Percentiles rank a stretch among this genome's conserved stretches.
phyloP scores from a whole-genome alignment of 306 rosid genomes.

The Medicago arabica region DNA sequence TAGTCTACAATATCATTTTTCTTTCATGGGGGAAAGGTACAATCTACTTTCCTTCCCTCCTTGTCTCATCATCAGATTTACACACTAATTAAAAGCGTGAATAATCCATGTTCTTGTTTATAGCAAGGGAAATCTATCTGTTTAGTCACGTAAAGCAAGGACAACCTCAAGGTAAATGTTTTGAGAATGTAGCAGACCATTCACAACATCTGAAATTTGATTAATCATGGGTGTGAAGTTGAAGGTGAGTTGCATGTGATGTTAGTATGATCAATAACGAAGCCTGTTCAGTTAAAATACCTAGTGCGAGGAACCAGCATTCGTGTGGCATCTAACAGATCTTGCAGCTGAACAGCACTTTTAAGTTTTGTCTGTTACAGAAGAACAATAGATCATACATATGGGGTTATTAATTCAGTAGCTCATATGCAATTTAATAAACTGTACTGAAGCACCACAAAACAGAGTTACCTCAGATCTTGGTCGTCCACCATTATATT shows the following conservation, averaged over 20 bases:
- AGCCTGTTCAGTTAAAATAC: slow-evolving; percentile 51
- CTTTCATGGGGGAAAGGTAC: slow-evolving; percentile 3
- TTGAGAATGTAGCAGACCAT: slow-evolving; percentile 13
- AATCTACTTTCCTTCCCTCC: slow-evolving; percentile 10
- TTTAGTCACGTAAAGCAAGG: background rate
- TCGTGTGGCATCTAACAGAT: slow-evolving; percentile 94
- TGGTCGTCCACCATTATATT: slow-evolving; percentile 96
- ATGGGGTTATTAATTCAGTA: slow-evolving; percentile 27
- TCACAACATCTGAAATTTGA: slow-evolving; percentile 18
- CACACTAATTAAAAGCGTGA: slow-evolving; percentile 9
- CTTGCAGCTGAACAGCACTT: slow-evolving; percentile 98
- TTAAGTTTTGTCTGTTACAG: slow-evolving; percentile 85
- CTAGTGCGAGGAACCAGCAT: slow-evolving; percentile 90
- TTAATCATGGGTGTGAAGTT: slow-evolving; percentile 18
- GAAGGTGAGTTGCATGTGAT: slow-evolving; percentile 17
- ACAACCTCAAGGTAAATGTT: background rate
- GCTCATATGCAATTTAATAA: slow-evolving; percentile 15
- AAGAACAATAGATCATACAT: slow-evolving; percentile 39
- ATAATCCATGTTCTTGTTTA: background rate
- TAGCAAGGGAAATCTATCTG: background rate
- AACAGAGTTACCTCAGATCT: slow-evolving; percentile 70
- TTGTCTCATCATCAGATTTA: background rate
- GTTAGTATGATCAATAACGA: slow-evolving; percentile 3
- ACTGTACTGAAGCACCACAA: slow-evolving; percentile 31
- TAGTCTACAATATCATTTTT: background rate